Conservation (phyloP, 345 rosid genomes). For the Combretum micranthum region DNA sequence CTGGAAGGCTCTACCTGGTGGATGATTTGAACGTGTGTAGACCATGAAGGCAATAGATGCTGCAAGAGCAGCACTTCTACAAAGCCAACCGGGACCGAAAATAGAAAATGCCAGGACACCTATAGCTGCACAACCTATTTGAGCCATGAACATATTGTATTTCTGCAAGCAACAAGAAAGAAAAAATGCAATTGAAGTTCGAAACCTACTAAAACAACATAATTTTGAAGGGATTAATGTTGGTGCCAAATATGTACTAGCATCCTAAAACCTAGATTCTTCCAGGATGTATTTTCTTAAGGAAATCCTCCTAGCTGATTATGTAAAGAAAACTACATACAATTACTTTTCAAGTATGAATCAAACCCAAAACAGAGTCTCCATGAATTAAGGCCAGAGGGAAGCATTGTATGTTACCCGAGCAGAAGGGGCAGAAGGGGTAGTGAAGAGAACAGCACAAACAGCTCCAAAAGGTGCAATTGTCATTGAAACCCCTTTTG, state of each 20-base stretch:
- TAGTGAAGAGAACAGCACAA: slow-evolving; percentile 65
- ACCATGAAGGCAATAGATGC: slow-evolving; percentile 86
- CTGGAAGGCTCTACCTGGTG: slow-evolving; percentile 53
- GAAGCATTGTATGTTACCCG: slow-evolving; percentile 25
- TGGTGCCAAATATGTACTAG: not conserved
- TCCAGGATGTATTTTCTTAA: not conserved
- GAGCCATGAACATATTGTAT: slow-evolving; percentile 89
- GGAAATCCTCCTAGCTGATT: not conserved
- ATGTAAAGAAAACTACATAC: not conserved
- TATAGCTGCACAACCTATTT: slow-evolving; percentile 84
- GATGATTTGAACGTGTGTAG: slow-evolving; percentile 59
- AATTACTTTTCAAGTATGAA: not conserved
- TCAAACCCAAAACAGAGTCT: not conserved
- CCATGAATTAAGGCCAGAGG: not conserved
- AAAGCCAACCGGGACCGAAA: slow-evolving; percentile 84
- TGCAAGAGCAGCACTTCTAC: slow-evolving; percentile 70
- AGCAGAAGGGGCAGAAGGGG: slow-evolving; percentile 87
- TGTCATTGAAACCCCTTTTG: slow-evolving; percentile 70
- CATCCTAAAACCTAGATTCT: not conserved
- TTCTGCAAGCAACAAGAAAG: slow-evolving; percentile 43
- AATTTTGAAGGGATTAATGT: not conserved
- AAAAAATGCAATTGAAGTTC: not conserved
- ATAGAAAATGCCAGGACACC: slow-evolving; percentile 69
- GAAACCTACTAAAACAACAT: not conserved
- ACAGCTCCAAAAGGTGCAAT: slow-evolving; percentile 94